Conservation (phyloP, 192 early-diverging fungal genomes). For the Podila epicladia region DNA sequence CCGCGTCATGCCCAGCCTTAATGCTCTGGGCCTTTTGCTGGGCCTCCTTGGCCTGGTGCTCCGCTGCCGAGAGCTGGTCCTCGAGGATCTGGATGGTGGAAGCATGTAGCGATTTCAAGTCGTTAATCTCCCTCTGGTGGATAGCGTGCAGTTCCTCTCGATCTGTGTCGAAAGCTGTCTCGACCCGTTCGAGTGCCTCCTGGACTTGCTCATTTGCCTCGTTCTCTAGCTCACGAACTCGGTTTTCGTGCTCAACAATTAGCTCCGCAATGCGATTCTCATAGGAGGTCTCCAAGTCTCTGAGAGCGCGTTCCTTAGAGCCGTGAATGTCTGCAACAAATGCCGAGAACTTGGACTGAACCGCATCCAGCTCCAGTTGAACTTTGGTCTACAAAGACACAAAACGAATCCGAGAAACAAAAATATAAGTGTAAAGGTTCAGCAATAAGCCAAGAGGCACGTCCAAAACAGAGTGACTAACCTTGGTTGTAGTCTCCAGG, state of each 20-base stretch:
- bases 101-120: slow-evolving; percentile 14
- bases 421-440: background rate
- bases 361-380: slow-evolving; percentile 21
- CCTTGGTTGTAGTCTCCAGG: slow-evolving; percentile 17
- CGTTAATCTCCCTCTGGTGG: slow-evolving; percentile 6
- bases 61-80: slow-evolving; percentile 17
- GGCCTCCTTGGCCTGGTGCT: slow-evolving; percentile 10
- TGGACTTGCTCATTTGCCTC: slow-evolving; percentile 37
- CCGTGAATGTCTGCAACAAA: slow-evolving; percentile 37
- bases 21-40: background rate
- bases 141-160: slow-evolving; percentile 11
- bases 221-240: slow-evolving; percentile 34
- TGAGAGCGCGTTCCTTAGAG: slow-evolving; percentile 12
- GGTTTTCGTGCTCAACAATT: slow-evolving; percentile 35
- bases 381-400: slow-evolving; percentile 9
- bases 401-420: background rate
- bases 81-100: slow-evolving; percentile 10
- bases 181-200: slow-evolving; percentile 34
- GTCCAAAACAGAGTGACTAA: background rate
- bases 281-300: slow-evolving; percentile 9
- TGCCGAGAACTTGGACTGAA: slow-evolving; percentile 23
- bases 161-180: slow-evolving; percentile 39
- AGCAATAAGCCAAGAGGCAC: background rate
- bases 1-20: slow-evolving; percentile 8
- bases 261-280: slow-evolving; percentile 45